Evolutionary conservation across 805 yeast genomes (phyloP), one percentile per base, ranked within the genome.

Genomic region (Saturnispora hagleri): DNA sequence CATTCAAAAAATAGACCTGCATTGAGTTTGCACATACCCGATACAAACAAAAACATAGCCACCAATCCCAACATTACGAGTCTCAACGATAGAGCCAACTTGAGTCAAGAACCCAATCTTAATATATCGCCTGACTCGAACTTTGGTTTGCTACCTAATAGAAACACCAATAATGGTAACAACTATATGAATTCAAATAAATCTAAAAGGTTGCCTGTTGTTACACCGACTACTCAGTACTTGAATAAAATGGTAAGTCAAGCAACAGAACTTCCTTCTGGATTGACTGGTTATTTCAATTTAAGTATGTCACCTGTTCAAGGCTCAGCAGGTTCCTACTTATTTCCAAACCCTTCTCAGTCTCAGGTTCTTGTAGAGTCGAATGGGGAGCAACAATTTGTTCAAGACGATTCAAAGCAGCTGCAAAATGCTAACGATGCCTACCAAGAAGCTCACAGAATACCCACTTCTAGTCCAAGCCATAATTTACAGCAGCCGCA

Each of bases 1-100:
- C 17, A 17, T n/a, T 44, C 48, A 48, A 51, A 46, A 26, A 44
- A 38, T 20, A 53, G 89, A 53, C 89, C 89, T 1, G 73, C 82
- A 1, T 66, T 83, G 44, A 66, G 86, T 51, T 82, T 83, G 10
- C 81, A 80, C 57, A 83, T 83, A n/a, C 89, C 89, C 1, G 58
- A 7, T 26, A 33, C 13, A 31, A 45, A 41, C 36, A 43, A 45
- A 17, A 43, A 26, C 9, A 38, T 13, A 5, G 15, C 24, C 7
- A 3, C 28, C 17, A 36, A 20, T 8, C 18, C 22, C 31, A n/a
- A 35, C 17, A 24, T 40, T 9, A 4, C 44, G 12, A 41, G n/a
- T 41, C 27, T 24, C 31, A 13, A 12, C n/a, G 44, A 34, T 6
- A 28, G 24, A 33, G n/a, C 35, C 9, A 51, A 47, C 33, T 35